A percentile compares a stretch with the other conserved stretches of the same genome.
phyloP scores from a whole-genome alignment of 441 rosid genomes.

The Populus hybrid region DNA sequence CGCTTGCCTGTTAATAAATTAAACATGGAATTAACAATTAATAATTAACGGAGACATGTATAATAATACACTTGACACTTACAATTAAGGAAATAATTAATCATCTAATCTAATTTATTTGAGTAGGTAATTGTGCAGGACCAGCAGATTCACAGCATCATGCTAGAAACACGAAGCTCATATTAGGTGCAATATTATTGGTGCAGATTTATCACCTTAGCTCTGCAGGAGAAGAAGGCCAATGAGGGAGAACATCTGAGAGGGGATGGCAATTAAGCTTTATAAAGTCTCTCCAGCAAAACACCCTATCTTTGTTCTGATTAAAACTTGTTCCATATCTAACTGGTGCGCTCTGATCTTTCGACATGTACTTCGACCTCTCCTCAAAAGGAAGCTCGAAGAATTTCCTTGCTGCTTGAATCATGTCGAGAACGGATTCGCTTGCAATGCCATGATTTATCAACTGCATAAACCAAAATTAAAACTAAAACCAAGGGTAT shows the following conservation, averaged over 20 bases:
- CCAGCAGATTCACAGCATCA: not conserved
- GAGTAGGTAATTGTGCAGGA: not conserved
- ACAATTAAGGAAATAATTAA: not conserved
- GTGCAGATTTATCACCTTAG: conserved; percentile 36
- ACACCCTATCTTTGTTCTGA: conserved; percentile 68
- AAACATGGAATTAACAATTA: not conserved
- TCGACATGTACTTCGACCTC: conserved; percentile 65
- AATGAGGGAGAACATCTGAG: conserved; percentile 45
- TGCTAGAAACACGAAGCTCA: not conserved
- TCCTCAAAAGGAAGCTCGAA: conserved; percentile 66
- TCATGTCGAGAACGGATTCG: conserved; percentile 40
- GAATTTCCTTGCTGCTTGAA: conserved; percentile 49
- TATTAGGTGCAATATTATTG: no score
- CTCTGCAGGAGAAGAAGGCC: conserved; percentile 75
- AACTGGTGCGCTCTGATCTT: conserved; percentile 55
- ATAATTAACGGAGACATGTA: not conserved
- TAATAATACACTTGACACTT: not conserved
- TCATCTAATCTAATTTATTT: not conserved
- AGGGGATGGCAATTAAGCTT: conserved; percentile 65
- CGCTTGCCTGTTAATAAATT: conserved; percentile 39
- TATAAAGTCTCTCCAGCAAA: conserved; percentile 86
- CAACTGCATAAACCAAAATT: conserved; percentile 36
- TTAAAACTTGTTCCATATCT: conserved; percentile 85
- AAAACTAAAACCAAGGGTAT: not conserved
- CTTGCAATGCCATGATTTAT: conserved; percentile 56